phyloP scores from a whole-genome alignment of 805 yeast species.

The Kuraishia hungarica region DNA sequence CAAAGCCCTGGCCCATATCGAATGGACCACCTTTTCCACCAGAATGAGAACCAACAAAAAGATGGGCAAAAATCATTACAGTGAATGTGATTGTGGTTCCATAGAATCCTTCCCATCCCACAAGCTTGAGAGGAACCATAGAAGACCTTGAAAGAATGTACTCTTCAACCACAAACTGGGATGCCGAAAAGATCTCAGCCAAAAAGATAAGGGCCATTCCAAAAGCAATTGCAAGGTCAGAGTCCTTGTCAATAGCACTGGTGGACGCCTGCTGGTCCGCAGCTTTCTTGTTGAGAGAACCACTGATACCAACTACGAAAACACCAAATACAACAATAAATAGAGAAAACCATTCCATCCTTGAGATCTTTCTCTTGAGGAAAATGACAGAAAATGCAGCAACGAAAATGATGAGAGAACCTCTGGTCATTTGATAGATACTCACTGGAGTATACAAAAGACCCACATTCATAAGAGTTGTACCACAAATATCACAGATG shows the following conservation, averaged over 20 bases:
- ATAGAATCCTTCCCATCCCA: slow-evolving; percentile 67
- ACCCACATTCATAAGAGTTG: slow-evolving; percentile 73
- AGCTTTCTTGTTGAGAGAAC: slow-evolving; percentile 28
- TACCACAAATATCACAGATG: slow-evolving; percentile 60
- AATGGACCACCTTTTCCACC: slow-evolving; percentile 39
- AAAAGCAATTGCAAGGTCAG: slow-evolving; percentile 25
- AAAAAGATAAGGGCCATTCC: slow-evolving; percentile 52
- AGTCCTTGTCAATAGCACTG: slow-evolving; percentile 1
- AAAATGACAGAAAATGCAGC: slow-evolving; percentile 62
- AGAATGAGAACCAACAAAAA: slow-evolving; percentile 27
- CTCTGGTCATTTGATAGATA: slow-evolving; percentile 80
- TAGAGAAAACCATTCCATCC: slow-evolving; percentile 62
- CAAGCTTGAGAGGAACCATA: slow-evolving; percentile 55
- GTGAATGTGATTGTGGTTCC: slow-evolving; percentile 41
- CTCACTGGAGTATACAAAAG: slow-evolving; percentile 69
- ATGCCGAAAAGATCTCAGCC: slow-evolving; percentile 63
- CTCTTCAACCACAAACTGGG: slow-evolving; percentile 75
- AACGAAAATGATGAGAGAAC: slow-evolving; percentile 67
- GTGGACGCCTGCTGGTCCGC: slow-evolving; percentile 3
- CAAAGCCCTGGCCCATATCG: slow-evolving; percentile 43
- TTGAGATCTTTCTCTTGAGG: slow-evolving; percentile 43
- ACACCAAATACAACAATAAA: slow-evolving; percentile 62
- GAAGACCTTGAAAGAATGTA: slow-evolving; percentile 45
- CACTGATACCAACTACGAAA: slow-evolving; percentile 65
- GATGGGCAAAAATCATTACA: slow-evolving; percentile 35